Conservation (phyloP, 2,329 filamentous ascomycete genomes). For the Tolypocladium tropicale region DNA sequence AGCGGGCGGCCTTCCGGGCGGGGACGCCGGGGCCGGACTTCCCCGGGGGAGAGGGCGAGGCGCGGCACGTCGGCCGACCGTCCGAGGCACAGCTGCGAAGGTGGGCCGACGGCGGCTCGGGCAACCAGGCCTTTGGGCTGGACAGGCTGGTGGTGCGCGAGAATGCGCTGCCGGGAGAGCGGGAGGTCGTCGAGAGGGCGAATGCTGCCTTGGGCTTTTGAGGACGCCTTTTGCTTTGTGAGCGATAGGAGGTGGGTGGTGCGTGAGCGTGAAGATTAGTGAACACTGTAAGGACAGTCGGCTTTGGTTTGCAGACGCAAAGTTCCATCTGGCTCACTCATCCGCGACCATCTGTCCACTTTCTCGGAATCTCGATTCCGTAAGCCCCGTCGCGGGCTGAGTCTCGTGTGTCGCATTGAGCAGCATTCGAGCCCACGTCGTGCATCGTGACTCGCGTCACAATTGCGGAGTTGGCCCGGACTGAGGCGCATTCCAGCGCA, state of each 20-base stretch:
- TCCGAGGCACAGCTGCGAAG: constrained; percentile 25
- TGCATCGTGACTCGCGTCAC: neutral
- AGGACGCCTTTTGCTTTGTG: neutral
- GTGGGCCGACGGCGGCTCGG: constrained; percentile 20
- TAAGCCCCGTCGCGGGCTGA: neutral
- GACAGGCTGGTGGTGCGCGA: constrained; percentile 20
- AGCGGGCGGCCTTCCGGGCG: constrained; percentile 58
- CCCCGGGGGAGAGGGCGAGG: constrained; percentile 60
- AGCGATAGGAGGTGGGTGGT: neutral
- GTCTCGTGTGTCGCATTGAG: neutral
- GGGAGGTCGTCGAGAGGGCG: constrained; percentile 24
- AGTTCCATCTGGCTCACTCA: neutral
- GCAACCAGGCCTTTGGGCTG: constrained; percentile 33
- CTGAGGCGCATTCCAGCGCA: too few relatives aligned
- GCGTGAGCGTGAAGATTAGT: neutral
- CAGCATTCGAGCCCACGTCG: too few relatives aligned
- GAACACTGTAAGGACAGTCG: neutral
- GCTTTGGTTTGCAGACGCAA: neutral
- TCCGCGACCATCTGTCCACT: neutral
- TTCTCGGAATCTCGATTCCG: neutral
- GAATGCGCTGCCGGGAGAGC: constrained; percentile 22
- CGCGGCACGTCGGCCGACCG: constrained; percentile 37
- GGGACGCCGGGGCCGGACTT: constrained; percentile 64
- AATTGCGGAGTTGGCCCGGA: neutral
- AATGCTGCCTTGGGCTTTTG: constrained; percentile 35